A percentile compares a stretch with the other conserved stretches of the same genome.
These are phyloP conservation scores for Myriosclerotinia curreyana DNA, from an alignment of 2,329 filamentous ascomycete species.

Conservation along the genomic window DNA sequence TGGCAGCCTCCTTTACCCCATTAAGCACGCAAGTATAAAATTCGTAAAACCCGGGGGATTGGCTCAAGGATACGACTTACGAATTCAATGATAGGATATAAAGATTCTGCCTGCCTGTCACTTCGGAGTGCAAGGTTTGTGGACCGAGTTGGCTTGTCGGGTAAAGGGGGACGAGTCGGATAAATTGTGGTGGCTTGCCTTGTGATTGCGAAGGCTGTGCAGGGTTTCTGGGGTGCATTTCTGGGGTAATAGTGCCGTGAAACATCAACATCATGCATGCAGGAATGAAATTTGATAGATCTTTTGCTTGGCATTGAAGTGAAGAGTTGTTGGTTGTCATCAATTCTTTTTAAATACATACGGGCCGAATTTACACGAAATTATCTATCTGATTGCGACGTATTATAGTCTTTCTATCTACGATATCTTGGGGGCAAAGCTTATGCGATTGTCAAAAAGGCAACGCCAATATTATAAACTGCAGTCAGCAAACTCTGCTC, in stretches of 20 bases:
- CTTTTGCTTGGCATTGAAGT: background rate
- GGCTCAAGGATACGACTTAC: background rate
- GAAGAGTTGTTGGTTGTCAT: background rate
- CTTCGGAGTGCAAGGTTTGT: background rate
- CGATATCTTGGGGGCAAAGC: background rate
- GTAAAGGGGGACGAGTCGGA: conserved; percentile 14
- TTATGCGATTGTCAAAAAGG: conserved; percentile 6
- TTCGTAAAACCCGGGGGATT: background rate
- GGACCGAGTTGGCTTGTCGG: background rate
- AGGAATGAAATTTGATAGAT: background rate
- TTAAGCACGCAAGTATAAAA: background rate
- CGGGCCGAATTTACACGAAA: background rate
- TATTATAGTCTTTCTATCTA: background rate
- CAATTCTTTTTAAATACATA: background rate
- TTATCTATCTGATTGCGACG: background rate
- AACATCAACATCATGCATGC: conserved; percentile 3
- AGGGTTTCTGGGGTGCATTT: conserved; percentile 2
- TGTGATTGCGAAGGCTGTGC: conserved; percentile 7
- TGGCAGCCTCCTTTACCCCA: too few relatives aligned
- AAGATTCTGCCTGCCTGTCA: background rate
- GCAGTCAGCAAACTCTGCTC: background rate
- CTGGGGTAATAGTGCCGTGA: conserved; percentile 1
- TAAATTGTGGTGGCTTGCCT: background rate
- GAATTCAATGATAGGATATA: background rate
- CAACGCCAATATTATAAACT: background rate